These are phyloP conservation scores for Fusarium armeniacum DNA, from an alignment of 2,329 filamentous ascomycete genomes.

Conservation along the genomic window DNA sequence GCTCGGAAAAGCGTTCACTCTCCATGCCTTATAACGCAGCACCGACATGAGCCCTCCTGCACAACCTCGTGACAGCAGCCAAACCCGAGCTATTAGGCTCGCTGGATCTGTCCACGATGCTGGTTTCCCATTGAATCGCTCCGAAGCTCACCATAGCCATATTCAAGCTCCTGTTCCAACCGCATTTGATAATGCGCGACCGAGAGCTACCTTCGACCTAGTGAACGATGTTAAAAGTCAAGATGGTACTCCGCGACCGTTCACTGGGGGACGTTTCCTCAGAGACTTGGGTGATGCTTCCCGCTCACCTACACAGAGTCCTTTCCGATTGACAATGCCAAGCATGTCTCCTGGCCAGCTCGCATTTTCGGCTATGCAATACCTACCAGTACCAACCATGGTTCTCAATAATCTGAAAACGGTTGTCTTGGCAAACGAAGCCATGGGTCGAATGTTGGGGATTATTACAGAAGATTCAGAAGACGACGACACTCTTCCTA, in stretches of 20 bases:
- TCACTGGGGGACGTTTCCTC: constrained; percentile 54
- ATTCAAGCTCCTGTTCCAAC: constrained; percentile 36
- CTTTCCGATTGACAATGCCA: constrained; percentile 61
- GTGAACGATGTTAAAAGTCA: constrained; percentile 32
- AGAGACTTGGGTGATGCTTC: constrained; percentile 50
- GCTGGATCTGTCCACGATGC: constrained; percentile 44
- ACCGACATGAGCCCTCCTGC: constrained; percentile 54
- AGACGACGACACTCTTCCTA: constrained; percentile 59
- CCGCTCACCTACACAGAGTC: constrained; percentile 57
- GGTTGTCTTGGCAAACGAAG: constrained; percentile 80
- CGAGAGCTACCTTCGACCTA: constrained; percentile 39
- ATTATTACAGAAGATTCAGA: constrained; percentile 62
- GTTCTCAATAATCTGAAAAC: constrained; percentile 78
- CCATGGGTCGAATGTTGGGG: constrained; percentile 78
- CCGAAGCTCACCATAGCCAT: constrained; percentile 34
- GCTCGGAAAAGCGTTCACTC: constrained; percentile 30
- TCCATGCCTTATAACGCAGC: constrained; percentile 47
- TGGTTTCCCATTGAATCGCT: constrained; percentile 35
- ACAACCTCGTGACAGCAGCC: constrained; percentile 50
- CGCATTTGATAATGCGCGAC: constrained; percentile 28
- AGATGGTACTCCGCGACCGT: constrained; percentile 48
- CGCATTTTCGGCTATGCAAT: constrained; percentile 78
- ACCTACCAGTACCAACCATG: constrained; percentile 78
- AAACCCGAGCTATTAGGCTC: constrained; percentile 50
- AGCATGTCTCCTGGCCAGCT: constrained; percentile 66